phyloP scores from a whole-genome alignment of 192 early-diverging fungal genomes.

The Backusella macrospora region DNA sequence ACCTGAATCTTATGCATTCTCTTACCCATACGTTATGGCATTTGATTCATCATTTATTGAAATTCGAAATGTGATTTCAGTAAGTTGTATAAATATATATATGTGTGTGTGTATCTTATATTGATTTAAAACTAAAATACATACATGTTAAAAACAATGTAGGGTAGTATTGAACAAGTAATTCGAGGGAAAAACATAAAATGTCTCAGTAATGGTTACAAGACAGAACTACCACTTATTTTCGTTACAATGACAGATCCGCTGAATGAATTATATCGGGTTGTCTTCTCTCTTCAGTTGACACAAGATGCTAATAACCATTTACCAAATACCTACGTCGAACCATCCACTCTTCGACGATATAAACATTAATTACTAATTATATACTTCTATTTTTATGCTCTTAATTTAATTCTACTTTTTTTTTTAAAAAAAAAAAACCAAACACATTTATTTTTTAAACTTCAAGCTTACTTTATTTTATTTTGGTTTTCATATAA shows the following conservation, averaged over 20 bases:
- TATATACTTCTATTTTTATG: conserved; percentile 9
- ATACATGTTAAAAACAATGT: conserved; percentile 1
- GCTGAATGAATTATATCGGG: conserved; percentile 28
- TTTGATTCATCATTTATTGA: conserved; percentile 94
- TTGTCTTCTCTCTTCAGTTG: conserved; percentile 26
- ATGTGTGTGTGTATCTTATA: background rate
- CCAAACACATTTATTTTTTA: background rate
- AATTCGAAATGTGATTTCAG: conserved; percentile 80
- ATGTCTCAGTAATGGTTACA: conserved; percentile 46
- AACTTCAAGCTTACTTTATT: background rate
- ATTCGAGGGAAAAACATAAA: conserved; percentile 62
- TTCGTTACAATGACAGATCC: conserved; percentile 35
- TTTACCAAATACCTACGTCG: conserved; percentile 13
- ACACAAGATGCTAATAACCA: background rate
- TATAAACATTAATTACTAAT: conserved; percentile 1
- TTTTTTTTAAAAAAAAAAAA: no score
- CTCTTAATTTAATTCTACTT: conserved; percentile 1
- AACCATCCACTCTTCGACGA: conserved; percentile 15
- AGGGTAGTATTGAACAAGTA: conserved; percentile 57
- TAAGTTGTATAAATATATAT: conserved; percentile 26
- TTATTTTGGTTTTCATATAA: background rate
- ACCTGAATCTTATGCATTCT: conserved; percentile 82
- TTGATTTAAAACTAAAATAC: background rate
- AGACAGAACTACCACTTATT: conserved; percentile 28
- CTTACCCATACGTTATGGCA: conserved; percentile 86